A percentile compares a stretch with the other conserved stretches of the same genome.
Conservation (phyloP, 441 rosid genomes). For the Mallotus repandus region DNA sequence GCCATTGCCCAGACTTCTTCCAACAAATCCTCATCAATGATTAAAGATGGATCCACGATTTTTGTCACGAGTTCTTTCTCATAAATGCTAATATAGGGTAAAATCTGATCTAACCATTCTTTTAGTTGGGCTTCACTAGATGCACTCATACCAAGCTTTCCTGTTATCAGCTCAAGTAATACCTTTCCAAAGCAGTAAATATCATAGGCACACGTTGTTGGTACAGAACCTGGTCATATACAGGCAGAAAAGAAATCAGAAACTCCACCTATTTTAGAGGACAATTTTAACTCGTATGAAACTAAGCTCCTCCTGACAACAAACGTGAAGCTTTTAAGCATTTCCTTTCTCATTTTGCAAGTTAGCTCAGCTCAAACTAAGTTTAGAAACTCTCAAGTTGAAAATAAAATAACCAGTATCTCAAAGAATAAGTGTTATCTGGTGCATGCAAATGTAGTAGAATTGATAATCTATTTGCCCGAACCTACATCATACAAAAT, state of each 20-base stretch:
- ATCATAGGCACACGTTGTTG: constrained; percentile 72
- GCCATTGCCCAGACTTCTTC: constrained; percentile 99
- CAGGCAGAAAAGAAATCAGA: constrained; percentile 21
- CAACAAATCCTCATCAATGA: constrained; percentile 85
- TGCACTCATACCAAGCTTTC: constrained; percentile 80
- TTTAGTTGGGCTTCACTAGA: constrained; percentile 51
- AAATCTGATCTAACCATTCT: constrained; percentile 70
- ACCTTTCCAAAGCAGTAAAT: constrained; percentile 98
- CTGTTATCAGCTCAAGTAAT: constrained; percentile 91
- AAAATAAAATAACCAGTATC: too few species aligned
- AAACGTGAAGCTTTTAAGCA: too few species aligned
- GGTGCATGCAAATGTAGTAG: background rate
- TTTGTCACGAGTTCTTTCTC: constrained; percentile 90
- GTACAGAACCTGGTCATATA: constrained; percentile 44
- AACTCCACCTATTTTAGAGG: background rate
- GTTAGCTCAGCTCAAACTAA: too few species aligned
- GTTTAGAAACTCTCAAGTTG: too few species aligned
- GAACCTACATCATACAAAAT: background rate
- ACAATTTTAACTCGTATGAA: background rate
- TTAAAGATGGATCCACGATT: constrained; percentile 83
- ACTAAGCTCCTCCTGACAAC: background rate
- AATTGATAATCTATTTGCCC: background rate
- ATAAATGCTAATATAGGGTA: constrained; percentile 65
- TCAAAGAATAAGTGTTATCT: background rate
- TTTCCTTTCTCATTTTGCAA: too few species aligned